A percentile compares a stretch with the other conserved stretches of the same genome.
Evolutionary conservation across 148 eudicot genomes (phyloP).

Genomic region (Vaccinium myrtillus): DNA sequence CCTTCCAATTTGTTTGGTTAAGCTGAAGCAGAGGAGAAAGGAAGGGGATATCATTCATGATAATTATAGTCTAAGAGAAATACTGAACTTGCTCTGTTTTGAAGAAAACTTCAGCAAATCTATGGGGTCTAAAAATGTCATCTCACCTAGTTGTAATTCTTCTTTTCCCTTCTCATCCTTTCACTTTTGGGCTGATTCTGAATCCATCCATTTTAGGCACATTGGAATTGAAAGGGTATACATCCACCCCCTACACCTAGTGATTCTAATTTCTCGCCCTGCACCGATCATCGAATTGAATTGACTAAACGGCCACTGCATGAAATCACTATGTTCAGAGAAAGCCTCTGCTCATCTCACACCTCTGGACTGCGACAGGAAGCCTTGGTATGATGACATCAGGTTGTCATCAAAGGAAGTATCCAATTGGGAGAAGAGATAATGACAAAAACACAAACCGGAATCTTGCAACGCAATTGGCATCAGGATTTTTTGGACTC

Average conservation of each 20-base stretch:
- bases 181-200: neutral
- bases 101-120: neutral
- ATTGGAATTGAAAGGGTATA: neutral
- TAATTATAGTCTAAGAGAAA: neutral
- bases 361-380: no score
- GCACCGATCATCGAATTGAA: no score
- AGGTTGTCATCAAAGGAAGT: no score
- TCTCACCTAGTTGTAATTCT: neutral
- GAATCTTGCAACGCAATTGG: no score
- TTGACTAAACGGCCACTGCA: no score
- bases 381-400: no score
- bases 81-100: neutral
- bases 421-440: no score
- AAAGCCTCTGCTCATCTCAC: no score
- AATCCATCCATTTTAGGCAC: neutral
- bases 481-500: no score
- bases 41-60: no score
- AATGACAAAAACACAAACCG: no score
- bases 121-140: neutral
- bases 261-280: neutral
- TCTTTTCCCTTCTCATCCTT: neutral
- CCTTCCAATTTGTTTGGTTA: constrained; percentile 6
- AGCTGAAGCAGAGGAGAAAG: neutral
- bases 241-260: neutral
- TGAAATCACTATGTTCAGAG: no score